A percentile compares a stretch with the other conserved stretches of the same genome.
Conservation (phyloP, 2,329 filamentous ascomycete species). For the Domatiomyces globalis region DNA sequence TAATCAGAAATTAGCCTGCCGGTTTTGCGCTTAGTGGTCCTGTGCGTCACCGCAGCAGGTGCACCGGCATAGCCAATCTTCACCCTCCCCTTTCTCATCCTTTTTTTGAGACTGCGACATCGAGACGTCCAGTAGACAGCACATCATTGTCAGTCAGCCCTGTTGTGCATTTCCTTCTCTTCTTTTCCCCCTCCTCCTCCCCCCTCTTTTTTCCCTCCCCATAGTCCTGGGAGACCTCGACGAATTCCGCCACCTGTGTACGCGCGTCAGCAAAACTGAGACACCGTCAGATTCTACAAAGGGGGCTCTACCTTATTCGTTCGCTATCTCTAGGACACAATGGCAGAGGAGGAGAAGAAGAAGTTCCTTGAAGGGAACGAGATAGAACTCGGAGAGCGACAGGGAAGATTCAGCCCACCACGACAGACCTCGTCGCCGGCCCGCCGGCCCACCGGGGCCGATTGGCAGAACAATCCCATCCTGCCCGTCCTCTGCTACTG, state of each 20-base stretch:
- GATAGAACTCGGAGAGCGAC: constrained; percentile 53
- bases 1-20: background rate
- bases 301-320: background rate
- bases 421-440: constrained; percentile 25
- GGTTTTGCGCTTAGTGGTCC: background rate
- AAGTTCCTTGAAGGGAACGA: constrained; percentile 46
- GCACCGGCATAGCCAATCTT: background rate
- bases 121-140: background rate
- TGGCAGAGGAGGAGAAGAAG: constrained; percentile 83
- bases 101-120: background rate
- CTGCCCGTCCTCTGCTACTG: constrained; percentile 84
- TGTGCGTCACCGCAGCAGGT: background rate
- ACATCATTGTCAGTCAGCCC: no score
- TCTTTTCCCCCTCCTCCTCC: background rate
- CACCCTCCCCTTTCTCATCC: background rate
- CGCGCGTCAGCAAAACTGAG: background rate
- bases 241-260: background rate
- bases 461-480: constrained; percentile 59
- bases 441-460: constrained; percentile 27
- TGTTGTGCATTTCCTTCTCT: background rate
- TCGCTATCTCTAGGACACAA: constrained; percentile 28
- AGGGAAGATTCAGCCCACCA: constrained; percentile 33
- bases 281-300: background rate
- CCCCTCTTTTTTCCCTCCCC: background rate
- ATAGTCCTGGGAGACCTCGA: background rate